Percentiles rank a stretch among this genome's conserved stretches.
phyloP scores from a whole-genome alignment of 768 basidiomycete genomes.

The Suillus clintonianus region DNA sequence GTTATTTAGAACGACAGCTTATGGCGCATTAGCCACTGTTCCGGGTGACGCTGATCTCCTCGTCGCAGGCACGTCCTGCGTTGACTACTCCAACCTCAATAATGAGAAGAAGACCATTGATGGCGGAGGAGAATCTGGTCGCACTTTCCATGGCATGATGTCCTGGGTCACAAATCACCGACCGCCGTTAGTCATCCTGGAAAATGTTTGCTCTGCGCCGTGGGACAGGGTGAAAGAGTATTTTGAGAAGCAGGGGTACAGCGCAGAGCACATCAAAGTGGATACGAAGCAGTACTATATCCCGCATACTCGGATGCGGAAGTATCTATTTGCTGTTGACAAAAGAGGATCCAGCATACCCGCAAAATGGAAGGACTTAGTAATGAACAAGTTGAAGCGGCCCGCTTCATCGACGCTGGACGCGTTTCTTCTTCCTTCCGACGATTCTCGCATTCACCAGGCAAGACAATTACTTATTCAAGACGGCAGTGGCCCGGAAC shows the following conservation, averaged over 20 bases:
- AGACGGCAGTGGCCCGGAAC: conserved; percentile 64
- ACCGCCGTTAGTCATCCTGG: conserved; percentile 89
- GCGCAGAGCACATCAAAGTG: conserved; percentile 66
- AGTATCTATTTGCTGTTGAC: conserved; percentile 82
- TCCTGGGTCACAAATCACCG: conserved; percentile 85
- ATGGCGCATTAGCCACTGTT: conserved; percentile 81
- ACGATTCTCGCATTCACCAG: conserved; percentile 89
- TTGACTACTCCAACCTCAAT: conserved; percentile 96
- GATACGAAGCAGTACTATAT: conserved; percentile 93
- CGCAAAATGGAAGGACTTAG: conserved; percentile 63
- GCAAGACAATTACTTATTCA: conserved; percentile 83
- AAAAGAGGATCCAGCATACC: conserved; percentile 62
- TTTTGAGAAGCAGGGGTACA: conserved; percentile 76
- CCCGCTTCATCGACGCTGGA: conserved; percentile 90
- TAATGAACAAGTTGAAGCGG: conserved; percentile 66
- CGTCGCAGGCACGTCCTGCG: conserved; percentile 93
- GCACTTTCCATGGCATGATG: conserved; percentile 95
- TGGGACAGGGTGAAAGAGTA: conserved; percentile 78
- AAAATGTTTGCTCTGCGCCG: conserved; percentile 92
- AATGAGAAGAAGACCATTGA: conserved; percentile 89
- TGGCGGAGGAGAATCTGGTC: conserved; percentile 88
- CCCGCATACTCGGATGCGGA: conserved; percentile 91
- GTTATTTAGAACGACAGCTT: conserved; percentile 77
- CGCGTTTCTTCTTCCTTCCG: conserved; percentile 86
- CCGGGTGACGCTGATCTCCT: conserved; percentile 91